Conservation (phyloP, 371 early-diverging fungal species). For the Coelomomyces lativittatus region DNA sequence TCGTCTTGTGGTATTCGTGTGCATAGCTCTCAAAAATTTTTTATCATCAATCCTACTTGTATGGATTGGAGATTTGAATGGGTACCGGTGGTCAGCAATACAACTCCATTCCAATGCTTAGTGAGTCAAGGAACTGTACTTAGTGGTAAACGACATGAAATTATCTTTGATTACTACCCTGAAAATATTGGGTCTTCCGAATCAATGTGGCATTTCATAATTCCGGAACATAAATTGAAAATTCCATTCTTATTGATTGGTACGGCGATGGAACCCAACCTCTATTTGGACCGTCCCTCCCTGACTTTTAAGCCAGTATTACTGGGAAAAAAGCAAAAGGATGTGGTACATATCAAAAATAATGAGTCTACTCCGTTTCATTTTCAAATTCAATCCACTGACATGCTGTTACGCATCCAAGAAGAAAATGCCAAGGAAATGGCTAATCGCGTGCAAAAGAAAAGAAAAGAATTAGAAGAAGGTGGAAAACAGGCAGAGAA, state of each 20-base stretch:
- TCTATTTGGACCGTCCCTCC: constrained; percentile 16
- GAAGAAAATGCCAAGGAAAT: constrained; percentile 2
- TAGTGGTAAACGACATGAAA: constrained; percentile 20
- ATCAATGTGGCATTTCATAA: constrained; percentile 23
- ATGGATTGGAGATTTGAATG: constrained; percentile 21
- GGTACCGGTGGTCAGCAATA: constrained; percentile 3
- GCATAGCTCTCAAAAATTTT: constrained; percentile 21
- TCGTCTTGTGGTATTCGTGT: constrained; percentile 19
- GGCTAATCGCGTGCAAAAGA: too few species aligned
- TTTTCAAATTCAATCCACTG: constrained; percentile 20
- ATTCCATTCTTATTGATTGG: constrained; percentile 30
- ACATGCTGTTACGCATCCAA: constrained; percentile 9
- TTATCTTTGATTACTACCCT: constrained; percentile 30
- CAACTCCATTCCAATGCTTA: constrained; percentile 16
- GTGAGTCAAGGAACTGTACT: constrained; percentile 15
- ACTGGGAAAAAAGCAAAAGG: constrained; percentile 22
- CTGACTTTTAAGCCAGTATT: constrained; percentile 30
- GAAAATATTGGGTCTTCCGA: constrained; percentile 6
- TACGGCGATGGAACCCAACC: constrained; percentile 21
- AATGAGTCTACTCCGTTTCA: constrained; percentile 19
- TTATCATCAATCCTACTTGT: constrained; percentile 28
- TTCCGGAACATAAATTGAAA: constrained; percentile 10
- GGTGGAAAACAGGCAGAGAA: too few species aligned
- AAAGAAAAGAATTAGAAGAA: too few species aligned
- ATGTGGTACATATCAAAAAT: constrained; percentile 19